Conservation (phyloP, 164 flowering plant species). For the Sextonia rubra region DNA sequence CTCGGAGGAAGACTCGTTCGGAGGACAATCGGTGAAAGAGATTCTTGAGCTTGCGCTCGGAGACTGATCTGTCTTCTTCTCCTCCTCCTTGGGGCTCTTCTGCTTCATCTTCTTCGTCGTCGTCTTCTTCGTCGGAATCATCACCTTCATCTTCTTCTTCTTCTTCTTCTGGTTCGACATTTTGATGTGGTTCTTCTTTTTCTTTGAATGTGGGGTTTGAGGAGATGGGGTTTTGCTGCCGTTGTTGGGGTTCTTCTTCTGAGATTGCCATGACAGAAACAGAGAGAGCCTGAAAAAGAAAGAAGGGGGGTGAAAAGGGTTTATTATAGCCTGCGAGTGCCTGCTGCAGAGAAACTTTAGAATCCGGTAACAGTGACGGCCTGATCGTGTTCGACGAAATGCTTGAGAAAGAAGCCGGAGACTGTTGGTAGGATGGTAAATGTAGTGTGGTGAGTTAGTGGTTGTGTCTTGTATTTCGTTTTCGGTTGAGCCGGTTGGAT, state of each 20-base stretch:
- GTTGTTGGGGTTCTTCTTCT: neutral
- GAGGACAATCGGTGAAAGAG: constrained; percentile 39
- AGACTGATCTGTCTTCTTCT: constrained; percentile 14
- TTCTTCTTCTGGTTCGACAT: neutral
- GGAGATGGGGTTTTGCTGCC: neutral
- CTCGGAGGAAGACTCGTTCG: constrained; percentile 55
- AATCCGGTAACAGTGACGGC: no score
- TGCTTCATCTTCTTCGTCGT: constrained; percentile 23
- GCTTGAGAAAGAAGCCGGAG: no score
- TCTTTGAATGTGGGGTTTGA: neutral
- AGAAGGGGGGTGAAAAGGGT: no score
- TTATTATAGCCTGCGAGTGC: no score
- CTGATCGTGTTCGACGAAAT: no score
- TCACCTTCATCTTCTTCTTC: neutral
- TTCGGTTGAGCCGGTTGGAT: no score
- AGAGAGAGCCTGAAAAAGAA: neutral
- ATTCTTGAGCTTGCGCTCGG: constrained; percentile 32
- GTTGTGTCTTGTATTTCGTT: no score
- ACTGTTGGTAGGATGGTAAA: no score
- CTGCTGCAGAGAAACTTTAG: no score
- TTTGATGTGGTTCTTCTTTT: neutral
- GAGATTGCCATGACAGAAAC: neutral
- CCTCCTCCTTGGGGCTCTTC: constrained; percentile 32
- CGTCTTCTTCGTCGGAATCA: neutral
- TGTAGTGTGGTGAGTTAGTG: no score